Percentiles rank a stretch among this genome's conserved stretches.
These are phyloP conservation scores for Pelargonium australe DNA, from an alignment of 441 rosid species.

Conservation along the genomic window DNA sequence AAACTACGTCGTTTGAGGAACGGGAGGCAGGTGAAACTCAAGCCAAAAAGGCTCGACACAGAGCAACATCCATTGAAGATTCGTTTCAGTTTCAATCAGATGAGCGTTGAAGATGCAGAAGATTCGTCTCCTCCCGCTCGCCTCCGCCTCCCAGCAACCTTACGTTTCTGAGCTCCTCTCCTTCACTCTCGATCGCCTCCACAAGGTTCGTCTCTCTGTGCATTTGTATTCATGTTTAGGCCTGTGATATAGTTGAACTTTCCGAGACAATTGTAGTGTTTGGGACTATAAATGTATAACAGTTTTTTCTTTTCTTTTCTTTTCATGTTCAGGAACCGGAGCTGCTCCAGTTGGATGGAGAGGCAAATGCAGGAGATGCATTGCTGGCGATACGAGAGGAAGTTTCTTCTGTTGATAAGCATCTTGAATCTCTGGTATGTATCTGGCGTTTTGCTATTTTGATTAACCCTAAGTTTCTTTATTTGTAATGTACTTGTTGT, in stretches of 20 bases:
- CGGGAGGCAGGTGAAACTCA: too few relatives aligned
- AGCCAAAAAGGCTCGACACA: neutral
- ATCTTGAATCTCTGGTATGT: slow-evolving; percentile 77
- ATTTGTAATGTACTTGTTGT: neutral
- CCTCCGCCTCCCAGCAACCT: slow-evolving; percentile 79
- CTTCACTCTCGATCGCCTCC: slow-evolving; percentile 96
- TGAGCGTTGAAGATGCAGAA: slow-evolving; percentile 54
- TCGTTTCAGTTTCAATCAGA: slow-evolving; percentile 8
- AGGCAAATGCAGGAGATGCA: too few relatives aligned
- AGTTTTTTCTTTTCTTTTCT: neutral
- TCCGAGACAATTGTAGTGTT: neutral
- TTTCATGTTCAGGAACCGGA: slow-evolving; percentile 65
- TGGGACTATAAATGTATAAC: neutral
- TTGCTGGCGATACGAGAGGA: slow-evolving; percentile 76
- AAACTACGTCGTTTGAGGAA: too few relatives aligned
- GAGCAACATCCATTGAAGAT: neutral
- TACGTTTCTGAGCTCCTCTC: slow-evolving; percentile 93
- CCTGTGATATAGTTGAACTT: neutral
- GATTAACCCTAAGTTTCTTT: neutral
- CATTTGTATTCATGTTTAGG: neutral
- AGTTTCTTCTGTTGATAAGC: slow-evolving; percentile 79
- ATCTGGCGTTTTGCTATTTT: slow-evolving; percentile 1
- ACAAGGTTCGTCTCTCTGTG: slow-evolving; percentile 44
- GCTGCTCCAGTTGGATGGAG: slow-evolving; percentile 84
- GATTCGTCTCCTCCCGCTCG: too few relatives aligned